A percentile compares a stretch with the other conserved stretches of the same genome.
phyloP scores from a whole-genome alignment of 371 early-diverging fungal species.

The Mortierella sp. region DNA sequence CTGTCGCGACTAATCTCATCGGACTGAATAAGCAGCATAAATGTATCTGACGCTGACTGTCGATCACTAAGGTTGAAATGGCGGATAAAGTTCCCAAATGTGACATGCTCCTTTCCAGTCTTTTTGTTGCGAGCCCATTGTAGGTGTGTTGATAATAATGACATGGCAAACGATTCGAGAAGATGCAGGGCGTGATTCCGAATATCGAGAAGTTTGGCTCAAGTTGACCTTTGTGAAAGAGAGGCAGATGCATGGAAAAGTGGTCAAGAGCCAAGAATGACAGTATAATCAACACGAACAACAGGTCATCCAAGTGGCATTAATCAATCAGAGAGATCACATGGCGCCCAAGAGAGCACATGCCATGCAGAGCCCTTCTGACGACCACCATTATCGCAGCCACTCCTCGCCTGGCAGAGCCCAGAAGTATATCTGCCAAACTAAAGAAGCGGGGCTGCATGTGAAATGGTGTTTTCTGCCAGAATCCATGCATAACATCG shows the following conservation, averaged over 20 bases:
- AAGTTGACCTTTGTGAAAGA: not conserved
- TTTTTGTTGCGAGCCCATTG: slow-evolving; percentile 14
- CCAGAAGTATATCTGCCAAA: not conserved
- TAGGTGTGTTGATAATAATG: slow-evolving; percentile 1
- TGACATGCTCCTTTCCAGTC: slow-evolving; percentile 23
- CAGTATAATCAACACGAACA: too few relatives aligned
- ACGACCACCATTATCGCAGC: not conserved
- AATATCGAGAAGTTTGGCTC: not conserved
- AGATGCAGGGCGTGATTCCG: too few relatives aligned
- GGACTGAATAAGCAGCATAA: slow-evolving; percentile 4
- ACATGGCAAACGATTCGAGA: slow-evolving; percentile 7
- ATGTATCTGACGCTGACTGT: slow-evolving; percentile 8
- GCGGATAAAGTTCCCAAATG: slow-evolving; percentile 18
- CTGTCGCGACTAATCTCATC: not conserved
- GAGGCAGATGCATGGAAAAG: not conserved
- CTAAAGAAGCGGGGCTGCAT: slow-evolving; percentile 2
- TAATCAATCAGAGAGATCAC: not conserved
- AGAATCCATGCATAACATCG: slow-evolving; percentile 20
- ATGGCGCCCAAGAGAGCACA: slow-evolving; percentile 5
- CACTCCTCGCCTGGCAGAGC: not conserved
- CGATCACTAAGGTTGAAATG: slow-evolving; percentile 12
- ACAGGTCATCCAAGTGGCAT: too few relatives aligned
- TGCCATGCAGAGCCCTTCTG: slow-evolving; percentile 5
- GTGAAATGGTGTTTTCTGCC: too few relatives aligned
- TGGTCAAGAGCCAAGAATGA: too few relatives aligned